Base-by-base conservation (phyloP, 2,329 filamentous ascomycete genomes). In the Trichothecium sympodiale region DNA sequence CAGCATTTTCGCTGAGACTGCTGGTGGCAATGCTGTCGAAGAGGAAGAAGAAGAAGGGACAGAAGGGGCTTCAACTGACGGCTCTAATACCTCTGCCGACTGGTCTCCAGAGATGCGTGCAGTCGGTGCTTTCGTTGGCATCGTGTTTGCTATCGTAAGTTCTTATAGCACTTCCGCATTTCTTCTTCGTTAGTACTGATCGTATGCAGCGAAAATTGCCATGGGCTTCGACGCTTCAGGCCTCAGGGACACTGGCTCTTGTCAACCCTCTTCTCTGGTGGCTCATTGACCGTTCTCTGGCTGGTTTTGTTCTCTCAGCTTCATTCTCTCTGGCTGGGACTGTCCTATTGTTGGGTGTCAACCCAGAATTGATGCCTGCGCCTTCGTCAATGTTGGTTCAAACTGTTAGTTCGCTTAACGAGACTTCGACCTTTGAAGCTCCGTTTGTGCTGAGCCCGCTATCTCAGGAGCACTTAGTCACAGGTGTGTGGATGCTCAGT, bases 201-300 rank as follows among this genome's bases (percentile, higher is more conserved):
- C 14, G 8, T 29, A 37, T 33, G 23, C 31, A 93, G 85, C 80
- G 91, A 44, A 85, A 83, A 57, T 74, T 95, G 8, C 83, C 86
- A 1, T 98, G 91, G 91, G 74, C 88, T 48, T 95, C 88, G 8
- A 91, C 87, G 2, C 75, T 94, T n/a, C 91, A 98, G 59, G 78
- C 93, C 15, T 93, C 88, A 1, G 60, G 93, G 17, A 91, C 88
- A 1, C 77, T 98, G 33, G 84, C 87, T 16, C 75, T 96, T 40
- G 85, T 83, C 15, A 96, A 96, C 54, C 89, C 91, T 2, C 82
- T 91, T 8, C 65, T 98, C 14, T 98, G 91, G 91, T 98, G 94
- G 60, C 69, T 96, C 17, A 83, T 98, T 51, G 91, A 98, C 60
- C 83, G 89, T 34, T 91, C 86, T 32, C 79, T 77, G 46, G 74